A percentile compares a stretch with the other conserved stretches of the same genome.
Conservation (phyloP, 1,284 basidiomycete genomes). For the Neonothopanus nambi region DNA sequence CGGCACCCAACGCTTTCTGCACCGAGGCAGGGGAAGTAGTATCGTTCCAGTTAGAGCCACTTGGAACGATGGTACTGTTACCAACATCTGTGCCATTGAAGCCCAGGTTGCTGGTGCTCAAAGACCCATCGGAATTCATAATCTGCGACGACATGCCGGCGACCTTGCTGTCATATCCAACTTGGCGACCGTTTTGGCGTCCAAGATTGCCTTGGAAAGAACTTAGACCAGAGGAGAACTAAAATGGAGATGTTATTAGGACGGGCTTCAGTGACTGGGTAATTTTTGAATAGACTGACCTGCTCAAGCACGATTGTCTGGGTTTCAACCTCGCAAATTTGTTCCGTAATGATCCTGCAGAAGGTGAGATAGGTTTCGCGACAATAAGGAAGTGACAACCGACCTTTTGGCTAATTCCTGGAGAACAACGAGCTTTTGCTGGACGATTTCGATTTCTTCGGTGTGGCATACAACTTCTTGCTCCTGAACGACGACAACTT, state of each 20-base stretch:
- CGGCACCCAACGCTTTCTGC: conserved; percentile 14
- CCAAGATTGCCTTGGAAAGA: conserved; percentile 30
- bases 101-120: conserved; percentile 17
- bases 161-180: conserved; percentile 24
- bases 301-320: conserved; percentile 32
- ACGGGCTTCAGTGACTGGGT: background rate
- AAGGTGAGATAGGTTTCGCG: background rate
- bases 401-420: conserved; percentile 31
- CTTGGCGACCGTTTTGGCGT: conserved; percentile 26
- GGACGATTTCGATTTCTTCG: conserved; percentile 17
- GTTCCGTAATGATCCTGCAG: conserved; percentile 36
- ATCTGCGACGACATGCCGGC: conserved; percentile 18
- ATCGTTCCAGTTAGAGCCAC: conserved; percentile 21
- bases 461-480: conserved; percentile 18
- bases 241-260: background rate
- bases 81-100: conserved; percentile 20
- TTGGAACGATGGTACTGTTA: conserved; percentile 16
- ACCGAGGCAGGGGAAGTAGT: conserved; percentile 14
- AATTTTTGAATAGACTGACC: conserved; percentile 17
- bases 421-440: conserved; percentile 20
- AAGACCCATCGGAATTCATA: conserved; percentile 20
- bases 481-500: conserved; percentile 32
- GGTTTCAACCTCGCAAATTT: conserved; percentile 34
- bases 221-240: conserved; percentile 18
- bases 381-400: background rate